Evolutionary conservation across 2,329 filamentous ascomycete genomes (phyloP).

Genomic region (Peltaster fructicola): DNA sequence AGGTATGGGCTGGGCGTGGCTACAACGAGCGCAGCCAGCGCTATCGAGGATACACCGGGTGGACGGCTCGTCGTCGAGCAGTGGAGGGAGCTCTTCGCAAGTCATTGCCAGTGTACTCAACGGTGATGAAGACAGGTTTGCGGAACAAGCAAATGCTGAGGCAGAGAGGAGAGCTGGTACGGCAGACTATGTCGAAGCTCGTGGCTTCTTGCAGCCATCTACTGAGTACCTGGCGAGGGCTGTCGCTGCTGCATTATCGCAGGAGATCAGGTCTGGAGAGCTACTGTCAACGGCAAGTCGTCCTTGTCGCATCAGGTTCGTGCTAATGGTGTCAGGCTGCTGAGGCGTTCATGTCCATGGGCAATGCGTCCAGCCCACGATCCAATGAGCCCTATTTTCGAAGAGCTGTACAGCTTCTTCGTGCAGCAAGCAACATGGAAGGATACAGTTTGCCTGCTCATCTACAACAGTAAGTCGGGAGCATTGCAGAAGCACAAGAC

Average conservation of each 20-base stretch:
- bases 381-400: constrained; percentile 28
- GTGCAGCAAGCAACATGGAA: constrained; percentile 23
- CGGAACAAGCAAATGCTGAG: constrained; percentile 13
- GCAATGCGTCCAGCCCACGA: constrained; percentile 30
- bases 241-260: constrained; percentile 24
- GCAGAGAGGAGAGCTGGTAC: constrained; percentile 22
- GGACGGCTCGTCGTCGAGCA: constrained; percentile 24
- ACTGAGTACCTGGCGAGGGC: constrained; percentile 33
- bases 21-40: constrained; percentile 31
- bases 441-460: constrained; percentile 27
- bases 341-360: constrained; percentile 35
- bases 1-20: constrained; percentile 35
- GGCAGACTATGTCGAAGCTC: constrained; percentile 34
- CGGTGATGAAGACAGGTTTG: too few relatives aligned
- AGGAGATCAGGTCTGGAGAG: constrained; percentile 22
- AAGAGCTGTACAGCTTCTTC: constrained; percentile 29
- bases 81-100: constrained; percentile 17
- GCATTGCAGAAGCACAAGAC: background rate
- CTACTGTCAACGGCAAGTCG: constrained; percentile 27
- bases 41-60: constrained; percentile 30
- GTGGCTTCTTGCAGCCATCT: constrained; percentile 32
- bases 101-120: too few relatives aligned
- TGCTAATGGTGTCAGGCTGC: constrained; percentile 22
- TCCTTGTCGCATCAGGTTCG: background rate
- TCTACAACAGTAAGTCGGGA: constrained; percentile 26